Evolutionary conservation across 345 rosid genomes (phyloP), one percentile per base, ranked within the genome.

Genomic region (Eucalyptus dawsonii): DNA sequence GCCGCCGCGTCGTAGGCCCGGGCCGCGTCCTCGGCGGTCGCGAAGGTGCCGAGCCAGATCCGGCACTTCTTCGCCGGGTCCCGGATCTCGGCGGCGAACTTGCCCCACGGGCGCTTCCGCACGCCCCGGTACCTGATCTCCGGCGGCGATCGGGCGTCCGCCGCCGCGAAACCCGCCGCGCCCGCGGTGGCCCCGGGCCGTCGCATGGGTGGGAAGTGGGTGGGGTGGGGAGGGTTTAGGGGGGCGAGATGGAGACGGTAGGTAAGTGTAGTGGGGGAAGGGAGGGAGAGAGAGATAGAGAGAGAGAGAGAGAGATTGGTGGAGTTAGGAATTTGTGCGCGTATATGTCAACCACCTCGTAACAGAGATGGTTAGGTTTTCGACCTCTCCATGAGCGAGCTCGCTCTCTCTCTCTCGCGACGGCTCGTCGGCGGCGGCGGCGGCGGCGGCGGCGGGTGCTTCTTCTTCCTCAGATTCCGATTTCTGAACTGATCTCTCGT

Each of bases 21-120:
- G 10, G 92, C 92, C 16, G 93, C 93, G 83, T 86, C 93, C 89
- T 91, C 91, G 69, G 92, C 90, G 31, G 93, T 89, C 88, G 90
- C 91, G 69, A 92, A 92, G 53, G 92, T 92, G 60, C 92, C 93
- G 19, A 92, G 91, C 93, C 93, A 91, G 42, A 91, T 54, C 69
- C 93, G 91, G 22, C 90, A 88, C 89, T 92, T 92, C 90, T 91
- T 91, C 89, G 86, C 89, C 4, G 92, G 93, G 87, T 91, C 92
- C 25, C 93, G 91, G 88, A 90, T 93, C 93, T 93, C 93, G 22
- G 94, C 93, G 58, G 94, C 93, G 85, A 89, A 93, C 53, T 91
- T 89, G 34, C 93, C 93, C 93, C 94, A 93, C 14, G 93, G 93
- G 40, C 93, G 91, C 90, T 88, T 91, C 88, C 93, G 88, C 56